phyloP scores from a whole-genome alignment of 192 early-diverging fungal genomes.

The Geranomyces variabilis region DNA sequence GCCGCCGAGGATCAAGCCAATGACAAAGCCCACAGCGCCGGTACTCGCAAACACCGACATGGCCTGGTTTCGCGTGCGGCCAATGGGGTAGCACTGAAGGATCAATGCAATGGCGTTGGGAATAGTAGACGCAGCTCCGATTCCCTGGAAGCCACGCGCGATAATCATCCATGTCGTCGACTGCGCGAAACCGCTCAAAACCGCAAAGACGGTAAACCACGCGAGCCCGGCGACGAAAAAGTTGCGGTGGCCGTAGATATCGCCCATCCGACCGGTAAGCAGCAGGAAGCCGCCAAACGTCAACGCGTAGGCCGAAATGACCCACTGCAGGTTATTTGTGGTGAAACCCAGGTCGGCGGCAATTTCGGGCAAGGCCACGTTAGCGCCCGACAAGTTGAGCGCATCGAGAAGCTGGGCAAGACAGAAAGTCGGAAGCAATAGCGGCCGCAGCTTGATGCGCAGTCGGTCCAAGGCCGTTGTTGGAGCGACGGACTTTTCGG shows the following conservation, averaged over 20 bases:
- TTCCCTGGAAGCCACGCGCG: constrained; percentile 37
- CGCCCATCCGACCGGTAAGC: constrained; percentile 36
- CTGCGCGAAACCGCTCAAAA: constrained; percentile 27
- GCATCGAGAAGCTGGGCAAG: constrained; percentile 30
- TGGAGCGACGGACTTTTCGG: not conserved
- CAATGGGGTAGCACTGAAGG: constrained; percentile 27
- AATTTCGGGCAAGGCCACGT: constrained; percentile 25
- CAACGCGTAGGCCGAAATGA: constrained; percentile 34
- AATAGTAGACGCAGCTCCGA: constrained; percentile 38
- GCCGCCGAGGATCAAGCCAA: constrained; percentile 38
- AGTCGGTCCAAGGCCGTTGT: not conserved
- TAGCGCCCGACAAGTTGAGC: constrained; percentile 26
- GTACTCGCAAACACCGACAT: constrained; percentile 34
- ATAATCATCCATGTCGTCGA: constrained; percentile 44
- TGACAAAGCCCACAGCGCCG: constrained; percentile 32
- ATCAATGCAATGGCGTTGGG: constrained; percentile 37
- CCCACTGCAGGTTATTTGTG: constrained; percentile 27
- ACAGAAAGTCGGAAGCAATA: constrained; percentile 26
- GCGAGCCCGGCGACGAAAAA: constrained; percentile 32
- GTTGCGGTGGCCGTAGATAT: constrained; percentile 36
- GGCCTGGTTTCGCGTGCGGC: constrained; percentile 26
- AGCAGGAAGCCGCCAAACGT: constrained; percentile 41
- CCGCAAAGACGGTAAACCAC: constrained; percentile 34
- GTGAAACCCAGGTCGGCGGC: constrained; percentile 22
- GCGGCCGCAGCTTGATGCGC: not conserved